Evolutionary conservation across 2,329 filamentous ascomycete genomes (phyloP), one percentile per base, ranked within the genome.

Genomic region (Exophiala dermatitidis): DNA sequence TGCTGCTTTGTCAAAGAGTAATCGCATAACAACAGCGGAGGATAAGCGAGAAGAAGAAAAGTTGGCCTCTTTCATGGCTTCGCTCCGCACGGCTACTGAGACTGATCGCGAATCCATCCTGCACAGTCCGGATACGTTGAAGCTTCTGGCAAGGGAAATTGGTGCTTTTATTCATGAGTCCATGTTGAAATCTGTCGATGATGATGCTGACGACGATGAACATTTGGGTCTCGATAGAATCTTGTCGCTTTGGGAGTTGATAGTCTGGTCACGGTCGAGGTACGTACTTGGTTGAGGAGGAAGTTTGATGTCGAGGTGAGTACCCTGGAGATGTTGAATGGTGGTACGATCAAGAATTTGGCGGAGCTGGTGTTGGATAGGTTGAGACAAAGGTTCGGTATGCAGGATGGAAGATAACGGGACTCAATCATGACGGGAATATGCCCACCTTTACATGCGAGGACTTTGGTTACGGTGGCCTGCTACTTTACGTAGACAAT

Each of bases 251-350:
- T 63, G 2, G 62, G 62, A 1, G 8, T 63, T 19, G 62, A 63
- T 33, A 60, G 56, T 8, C 44, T 63, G 29, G 48, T 62, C 1
- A 51, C 44, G 4, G 50, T 63, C 26, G 61, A 63, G 53, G 2
- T 63, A 5, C 49, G 59, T 1, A 34, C 2, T 9, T 63, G 61
- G 61, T 55, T 49, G 34, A 59, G 59, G 3, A 62, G 65, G 0
- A 59, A 56, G 29, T 47, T 64, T 0, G 60, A 53, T 0, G 50
- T 67, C 5, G 64, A 67, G 4, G 54, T 67, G 19, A 57, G 66
- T 79, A 73, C 69, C 84, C 52, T 73, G 82, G 69, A 87, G 82
- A 72, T 84, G 32, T 10, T 68, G 9, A 78, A 69, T 9, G 67
- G 67, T n/a, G 33, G 33, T 7, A 36, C 33, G 33, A 36, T 36